Percentiles rank a stretch among this genome's conserved stretches.
phyloP scores from a whole-genome alignment of 2,329 filamentous ascomycete species.

The Talaromyces sp. region DNA sequence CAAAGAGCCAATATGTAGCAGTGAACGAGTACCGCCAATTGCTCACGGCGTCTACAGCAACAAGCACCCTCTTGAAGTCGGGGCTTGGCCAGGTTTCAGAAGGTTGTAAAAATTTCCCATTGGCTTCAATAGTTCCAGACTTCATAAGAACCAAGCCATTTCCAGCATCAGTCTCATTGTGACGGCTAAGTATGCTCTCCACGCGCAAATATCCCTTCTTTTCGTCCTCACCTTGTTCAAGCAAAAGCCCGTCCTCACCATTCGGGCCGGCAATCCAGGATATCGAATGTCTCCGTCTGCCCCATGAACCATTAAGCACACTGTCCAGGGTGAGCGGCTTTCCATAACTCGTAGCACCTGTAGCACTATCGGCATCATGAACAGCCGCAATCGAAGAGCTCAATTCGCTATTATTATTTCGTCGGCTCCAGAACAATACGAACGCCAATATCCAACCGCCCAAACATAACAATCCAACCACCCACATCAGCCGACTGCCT shows the following conservation, averaged over 20 bases:
- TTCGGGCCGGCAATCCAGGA: slow-evolving; percentile 48
- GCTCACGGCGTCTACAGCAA: slow-evolving; percentile 66
- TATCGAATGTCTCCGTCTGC: slow-evolving; percentile 38
- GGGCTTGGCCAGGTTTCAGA: slow-evolving; percentile 68
- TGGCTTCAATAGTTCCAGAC: slow-evolving; percentile 58
- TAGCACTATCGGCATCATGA: slow-evolving; percentile 30
- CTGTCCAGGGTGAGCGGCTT: slow-evolving; percentile 44
- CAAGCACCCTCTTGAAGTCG: slow-evolving; percentile 78
- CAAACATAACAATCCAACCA: slow-evolving; percentile 39
- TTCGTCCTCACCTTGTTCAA: slow-evolving; percentile 60
- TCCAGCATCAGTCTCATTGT: slow-evolving; percentile 42
- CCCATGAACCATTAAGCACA: slow-evolving; percentile 39
- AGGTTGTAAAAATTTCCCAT: slow-evolving; percentile 55
- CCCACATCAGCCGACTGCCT: slow-evolving; percentile 39
- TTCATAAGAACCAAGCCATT: slow-evolving; percentile 73
- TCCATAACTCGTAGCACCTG: slow-evolving; percentile 35
- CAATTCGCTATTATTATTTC: slow-evolving; percentile 32
- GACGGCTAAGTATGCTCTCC: slow-evolving; percentile 70
- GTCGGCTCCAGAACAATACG: slow-evolving; percentile 40
- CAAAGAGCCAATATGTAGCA: slow-evolving; percentile 84
- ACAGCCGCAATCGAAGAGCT: slow-evolving; percentile 26
- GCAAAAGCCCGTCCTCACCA: slow-evolving; percentile 69
- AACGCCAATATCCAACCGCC: slow-evolving; percentile 46
- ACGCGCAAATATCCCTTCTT: slow-evolving; percentile 76
- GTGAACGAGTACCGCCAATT: slow-evolving; percentile 91